phyloP scores from a whole-genome alignment of 768 basidiomycete species.

The Mycena alexandri region DNA sequence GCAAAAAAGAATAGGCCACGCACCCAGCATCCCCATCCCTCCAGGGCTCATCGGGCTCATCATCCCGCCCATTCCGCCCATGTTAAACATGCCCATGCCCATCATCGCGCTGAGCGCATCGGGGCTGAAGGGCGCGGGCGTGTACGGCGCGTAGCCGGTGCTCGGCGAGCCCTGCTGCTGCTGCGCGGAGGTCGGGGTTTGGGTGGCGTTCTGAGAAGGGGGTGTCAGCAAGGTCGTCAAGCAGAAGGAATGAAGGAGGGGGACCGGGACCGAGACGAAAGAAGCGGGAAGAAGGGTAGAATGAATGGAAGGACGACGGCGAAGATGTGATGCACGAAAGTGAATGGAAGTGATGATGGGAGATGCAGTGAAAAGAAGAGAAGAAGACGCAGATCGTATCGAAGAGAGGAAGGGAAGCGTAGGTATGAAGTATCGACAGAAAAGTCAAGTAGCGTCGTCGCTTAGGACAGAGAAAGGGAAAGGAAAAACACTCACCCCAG shows the following conservation, averaged over 20 bases:
- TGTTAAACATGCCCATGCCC: conserved; percentile 48
- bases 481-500: neutral
- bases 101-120: conserved; percentile 60
- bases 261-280: neutral
- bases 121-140: conserved; percentile 58
- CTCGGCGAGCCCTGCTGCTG: conserved; percentile 10
- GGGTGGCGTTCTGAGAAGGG: neutral
- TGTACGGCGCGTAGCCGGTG: conserved; percentile 23
- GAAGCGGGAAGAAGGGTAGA: neutral
- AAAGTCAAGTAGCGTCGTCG: too few species aligned
- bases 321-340: too few species aligned
- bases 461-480: too few species aligned
- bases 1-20: conserved; percentile 35
- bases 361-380: too few species aligned
- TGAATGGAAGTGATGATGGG: too few species aligned
- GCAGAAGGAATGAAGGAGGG: neutral
- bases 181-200: neutral
- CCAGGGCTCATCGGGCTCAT: conserved; percentile 42
- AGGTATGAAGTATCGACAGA: too few species aligned
- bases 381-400: too few species aligned
- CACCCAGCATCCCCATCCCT: conserved; percentile 49
- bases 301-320: neutral
- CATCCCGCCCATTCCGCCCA: conserved; percentile 45
- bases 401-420: too few species aligned
- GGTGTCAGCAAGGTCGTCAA: neutral